Evolutionary conservation across 352 stramenopile genomes (phyloP).

Genomic region (Pythium grandisporangium): DNA sequence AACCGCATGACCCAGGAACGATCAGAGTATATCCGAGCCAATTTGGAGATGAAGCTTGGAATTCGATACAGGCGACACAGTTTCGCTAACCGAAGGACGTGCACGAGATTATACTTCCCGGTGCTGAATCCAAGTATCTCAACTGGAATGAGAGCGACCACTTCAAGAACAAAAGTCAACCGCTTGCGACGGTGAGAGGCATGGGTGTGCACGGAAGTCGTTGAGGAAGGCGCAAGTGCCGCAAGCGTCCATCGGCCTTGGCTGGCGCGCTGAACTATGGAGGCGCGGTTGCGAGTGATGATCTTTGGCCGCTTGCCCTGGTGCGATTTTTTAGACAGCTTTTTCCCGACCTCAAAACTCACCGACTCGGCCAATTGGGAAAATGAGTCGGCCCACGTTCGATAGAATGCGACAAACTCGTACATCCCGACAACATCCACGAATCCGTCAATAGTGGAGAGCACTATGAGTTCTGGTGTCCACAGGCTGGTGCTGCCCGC

Average conservation of each 20-base stretch:
- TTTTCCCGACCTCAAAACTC: conserved; percentile 39
- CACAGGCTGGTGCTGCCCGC: conserved; percentile 10
- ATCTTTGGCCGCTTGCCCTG: conserved; percentile 19
- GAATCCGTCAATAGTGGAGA: conserved; percentile 25
- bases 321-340: conserved; percentile 23
- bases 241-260: conserved; percentile 38
- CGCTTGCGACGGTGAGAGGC: conserved; percentile 9
- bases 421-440: conserved; percentile 31
- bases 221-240: conserved; percentile 14
- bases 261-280: conserved; percentile 13
- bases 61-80: conserved; percentile 46
- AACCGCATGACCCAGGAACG: conserved; percentile 30
- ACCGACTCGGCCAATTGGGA: conserved; percentile 25
- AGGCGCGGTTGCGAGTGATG: conserved; percentile 17
- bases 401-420: conserved; percentile 35
- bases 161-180: conserved; percentile 37
- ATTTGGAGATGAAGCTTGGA: conserved; percentile 17
- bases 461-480: conserved; percentile 29
- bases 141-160: conserved; percentile 35
- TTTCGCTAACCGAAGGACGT: conserved; percentile 53
- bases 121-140: conserved; percentile 34
- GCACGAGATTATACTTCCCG: conserved; percentile 34
- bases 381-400: conserved; percentile 21
- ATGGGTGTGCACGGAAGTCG: conserved; percentile 5
- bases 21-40: conserved; percentile 45